These are phyloP conservation scores for Cynara cardunculus DNA, from an alignment of 129 eudicot species.

Conservation along the genomic window DNA sequence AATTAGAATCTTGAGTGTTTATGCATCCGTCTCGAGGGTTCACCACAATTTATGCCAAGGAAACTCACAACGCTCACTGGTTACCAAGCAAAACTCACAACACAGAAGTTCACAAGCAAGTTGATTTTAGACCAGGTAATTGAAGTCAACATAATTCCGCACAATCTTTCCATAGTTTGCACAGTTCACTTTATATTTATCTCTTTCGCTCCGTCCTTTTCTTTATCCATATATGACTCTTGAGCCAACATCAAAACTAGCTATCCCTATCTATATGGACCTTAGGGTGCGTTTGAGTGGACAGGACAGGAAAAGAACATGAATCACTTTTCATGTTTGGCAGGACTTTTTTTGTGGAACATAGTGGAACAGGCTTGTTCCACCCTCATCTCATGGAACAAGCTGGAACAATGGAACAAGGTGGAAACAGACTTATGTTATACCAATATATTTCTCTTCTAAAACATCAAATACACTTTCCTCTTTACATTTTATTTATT, in stretches of 20 bases:
- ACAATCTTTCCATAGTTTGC: background rate
- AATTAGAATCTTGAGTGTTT: background rate
- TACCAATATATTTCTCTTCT: no score
- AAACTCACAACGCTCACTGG: background rate
- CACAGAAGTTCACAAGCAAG: background rate
- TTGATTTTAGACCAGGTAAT: background rate
- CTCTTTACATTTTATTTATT: no score
- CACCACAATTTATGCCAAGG: background rate
- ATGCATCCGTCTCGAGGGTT: background rate
- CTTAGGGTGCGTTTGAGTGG: no score
- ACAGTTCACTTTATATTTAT: background rate
- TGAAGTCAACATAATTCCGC: background rate
- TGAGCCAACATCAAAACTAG: background rate
- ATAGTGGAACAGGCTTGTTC: no score
- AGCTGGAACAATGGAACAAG: no score
- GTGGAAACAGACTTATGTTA: no score
- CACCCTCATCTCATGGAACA: no score
- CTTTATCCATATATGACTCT: background rate
- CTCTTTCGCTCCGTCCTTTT: background rate
- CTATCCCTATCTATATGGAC: background rate
- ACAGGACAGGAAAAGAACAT: no score
- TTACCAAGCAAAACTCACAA: no score
- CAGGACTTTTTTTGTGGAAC: no score
- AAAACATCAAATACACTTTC: no score
- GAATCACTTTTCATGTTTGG: no score